Evolutionary conservation across 306 rosid genomes (phyloP).

Genomic region (Boehmeria nivea): DNA sequence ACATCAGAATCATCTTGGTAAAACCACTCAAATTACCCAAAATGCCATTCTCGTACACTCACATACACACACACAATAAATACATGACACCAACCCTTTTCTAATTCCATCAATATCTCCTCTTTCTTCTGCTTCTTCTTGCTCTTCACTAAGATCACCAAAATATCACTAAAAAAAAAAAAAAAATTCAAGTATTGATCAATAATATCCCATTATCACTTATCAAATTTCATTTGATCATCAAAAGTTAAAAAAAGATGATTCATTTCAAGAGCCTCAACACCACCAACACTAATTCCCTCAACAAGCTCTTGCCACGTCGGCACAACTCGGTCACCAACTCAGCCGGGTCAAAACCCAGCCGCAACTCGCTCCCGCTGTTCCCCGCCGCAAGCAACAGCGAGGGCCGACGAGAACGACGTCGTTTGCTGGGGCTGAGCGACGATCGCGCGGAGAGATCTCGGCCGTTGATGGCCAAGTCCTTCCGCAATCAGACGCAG

Average conservation of each 20-base stretch:
- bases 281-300: not conserved
- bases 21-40: no score
- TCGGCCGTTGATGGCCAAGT: slow-evolving; percentile 12
- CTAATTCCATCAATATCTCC: no score
- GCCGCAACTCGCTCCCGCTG: not conserved
- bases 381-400: not conserved
- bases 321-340: not conserved
- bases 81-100: no score
- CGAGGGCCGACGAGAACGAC: not conserved
- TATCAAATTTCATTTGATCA: no score
- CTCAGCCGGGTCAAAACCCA: not conserved
- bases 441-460: not conserved
- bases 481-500: slow-evolving; percentile 16
- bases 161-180: no score
- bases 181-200: no score
- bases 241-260: not conserved
- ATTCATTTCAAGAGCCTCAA: slow-evolving; percentile 4
- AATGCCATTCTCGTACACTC: no score
- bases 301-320: not conserved
- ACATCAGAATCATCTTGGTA: not conserved
- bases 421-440: not conserved
- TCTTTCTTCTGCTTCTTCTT: no score
- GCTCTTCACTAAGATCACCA: no score
- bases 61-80: no score
- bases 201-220: no score